phyloP scores from a whole-genome alignment of 2,329 filamentous ascomycete species.

The Zalaria sp. region DNA sequence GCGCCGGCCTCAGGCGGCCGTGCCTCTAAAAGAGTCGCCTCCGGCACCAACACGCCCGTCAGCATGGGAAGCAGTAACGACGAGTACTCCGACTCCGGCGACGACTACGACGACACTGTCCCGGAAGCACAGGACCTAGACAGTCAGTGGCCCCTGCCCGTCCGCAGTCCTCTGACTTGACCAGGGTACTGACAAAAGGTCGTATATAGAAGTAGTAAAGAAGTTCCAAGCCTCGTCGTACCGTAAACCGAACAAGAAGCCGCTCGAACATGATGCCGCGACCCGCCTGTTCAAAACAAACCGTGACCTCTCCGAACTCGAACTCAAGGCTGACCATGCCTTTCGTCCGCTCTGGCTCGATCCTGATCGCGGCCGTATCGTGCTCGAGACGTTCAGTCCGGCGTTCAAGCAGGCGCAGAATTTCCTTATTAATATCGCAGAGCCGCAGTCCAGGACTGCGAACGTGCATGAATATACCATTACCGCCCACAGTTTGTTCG shows the following conservation, averaged over 20 bases:
- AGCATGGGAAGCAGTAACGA: conserved; percentile 38
- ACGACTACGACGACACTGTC: conserved; percentile 14
- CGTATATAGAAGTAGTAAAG: conserved; percentile 28
- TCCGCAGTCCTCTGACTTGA: conserved; percentile 2
- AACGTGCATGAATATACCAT: conserved; percentile 90
- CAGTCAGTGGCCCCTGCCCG: conserved; percentile 18
- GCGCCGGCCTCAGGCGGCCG: conserved; percentile 21
- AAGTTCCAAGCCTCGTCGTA: conserved; percentile 40
- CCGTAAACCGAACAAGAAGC: conserved; percentile 30
- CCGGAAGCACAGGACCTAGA: conserved; percentile 19
- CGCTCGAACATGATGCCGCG: conserved; percentile 35
- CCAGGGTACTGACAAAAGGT: conserved; percentile 8
- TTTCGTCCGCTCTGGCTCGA: conserved; percentile 92
- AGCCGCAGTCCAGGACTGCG: conserved; percentile 77
- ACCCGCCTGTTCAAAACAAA: conserved; percentile 41
- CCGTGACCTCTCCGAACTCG: conserved; percentile 69
- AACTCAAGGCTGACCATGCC: conserved; percentile 75
- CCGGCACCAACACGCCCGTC: conserved; percentile 26
- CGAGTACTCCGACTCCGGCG: conserved; percentile 36
- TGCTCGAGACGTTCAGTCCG: conserved; percentile 86
- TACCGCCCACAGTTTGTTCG: conserved; percentile 85
- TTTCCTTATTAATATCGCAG: conserved; percentile 89
- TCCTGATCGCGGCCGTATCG: conserved; percentile 70
- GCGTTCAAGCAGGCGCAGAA: conserved; percentile 78
- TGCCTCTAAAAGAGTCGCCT: conserved; percentile 23